Conservation (phyloP, 257 asterid species). For the Galeopsis tetrahit region DNA sequence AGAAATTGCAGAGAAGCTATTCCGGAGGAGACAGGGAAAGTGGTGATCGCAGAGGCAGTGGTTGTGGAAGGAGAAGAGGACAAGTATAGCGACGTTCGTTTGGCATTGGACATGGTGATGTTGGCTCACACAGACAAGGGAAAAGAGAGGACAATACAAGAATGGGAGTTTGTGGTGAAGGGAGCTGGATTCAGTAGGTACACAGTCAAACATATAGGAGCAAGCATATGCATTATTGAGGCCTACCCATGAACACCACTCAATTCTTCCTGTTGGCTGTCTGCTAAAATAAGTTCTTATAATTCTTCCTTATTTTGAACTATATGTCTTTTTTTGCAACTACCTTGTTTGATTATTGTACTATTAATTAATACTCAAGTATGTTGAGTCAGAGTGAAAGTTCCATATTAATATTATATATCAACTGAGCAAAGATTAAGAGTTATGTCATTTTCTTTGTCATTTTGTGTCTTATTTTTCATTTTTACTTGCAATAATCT, state of each 20-base stretch:
- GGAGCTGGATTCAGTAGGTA: conserved; percentile 51
- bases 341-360: too few relatives aligned
- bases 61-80: conserved; percentile 37
- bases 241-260: conserved; percentile 45
- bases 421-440: too few relatives aligned
- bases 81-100: conserved; percentile 40
- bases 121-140: conserved; percentile 65
- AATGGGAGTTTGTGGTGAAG: conserved; percentile 48
- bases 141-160: conserved; percentile 49
- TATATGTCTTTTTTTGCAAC: too few relatives aligned
- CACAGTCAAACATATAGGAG: conserved; percentile 33
- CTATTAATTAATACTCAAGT: too few relatives aligned
- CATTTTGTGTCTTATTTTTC: too few relatives aligned
- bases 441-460: too few relatives aligned
- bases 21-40: conserved; percentile 53
- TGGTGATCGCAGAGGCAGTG: conserved; percentile 73
- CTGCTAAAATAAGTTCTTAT: too few relatives aligned
- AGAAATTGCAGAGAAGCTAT: conserved; percentile 58
- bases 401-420: too few relatives aligned
- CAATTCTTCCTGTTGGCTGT: too few relatives aligned
- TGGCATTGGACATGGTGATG: conserved; percentile 71
- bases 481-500: too few relatives aligned
- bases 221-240: conserved; percentile 42
- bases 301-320: too few relatives aligned
- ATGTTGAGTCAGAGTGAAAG: too few relatives aligned